A percentile compares a stretch with the other conserved stretches of the same genome.
These are phyloP conservation scores for Rhytidiadelphus loreus DNA, from an alignment of 225 moss, liverwort and hornwort species.

Conservation along the genomic window DNA sequence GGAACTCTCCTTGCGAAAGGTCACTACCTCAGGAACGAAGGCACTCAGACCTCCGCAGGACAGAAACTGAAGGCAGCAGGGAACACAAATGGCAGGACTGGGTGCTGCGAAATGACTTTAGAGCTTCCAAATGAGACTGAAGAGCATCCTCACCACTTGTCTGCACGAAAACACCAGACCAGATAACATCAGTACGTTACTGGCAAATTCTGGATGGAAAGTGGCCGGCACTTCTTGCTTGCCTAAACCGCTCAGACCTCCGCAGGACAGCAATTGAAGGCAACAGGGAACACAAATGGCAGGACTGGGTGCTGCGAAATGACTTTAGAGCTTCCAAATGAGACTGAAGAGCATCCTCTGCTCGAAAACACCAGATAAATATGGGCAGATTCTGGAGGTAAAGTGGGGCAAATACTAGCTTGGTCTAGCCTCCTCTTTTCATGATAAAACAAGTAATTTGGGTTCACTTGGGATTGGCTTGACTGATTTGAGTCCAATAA, in stretches of 20 bases:
- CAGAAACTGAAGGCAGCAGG: not conserved
- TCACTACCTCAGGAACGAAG: not conserved
- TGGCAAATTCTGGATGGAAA: not conserved
- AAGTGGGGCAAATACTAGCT: too few relatives aligned
- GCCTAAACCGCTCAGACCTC: too few relatives aligned
- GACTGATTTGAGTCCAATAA: too few relatives aligned
- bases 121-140: not conserved
- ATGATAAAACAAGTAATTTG: too few relatives aligned
- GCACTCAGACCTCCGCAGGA: not conserved
- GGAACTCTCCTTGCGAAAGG: not conserved
- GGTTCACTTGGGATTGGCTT: too few relatives aligned
- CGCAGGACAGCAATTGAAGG: not conserved
- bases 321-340: not conserved
- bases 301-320: not conserved
- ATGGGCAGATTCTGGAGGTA: too few relatives aligned
- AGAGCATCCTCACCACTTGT: not conserved
- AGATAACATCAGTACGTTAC: too few relatives aligned
- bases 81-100: not conserved
- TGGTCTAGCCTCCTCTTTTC: too few relatives aligned
- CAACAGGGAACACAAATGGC: not conserved
- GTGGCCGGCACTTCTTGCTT: too few relatives aligned
- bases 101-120: not conserved
- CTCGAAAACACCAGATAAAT: not conserved
- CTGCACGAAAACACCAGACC: not conserved
- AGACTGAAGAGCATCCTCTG: not conserved